Base-by-base conservation (phyloP, 2,329 filamentous ascomycete genomes). In the Hypoxylon sp. region DNA sequence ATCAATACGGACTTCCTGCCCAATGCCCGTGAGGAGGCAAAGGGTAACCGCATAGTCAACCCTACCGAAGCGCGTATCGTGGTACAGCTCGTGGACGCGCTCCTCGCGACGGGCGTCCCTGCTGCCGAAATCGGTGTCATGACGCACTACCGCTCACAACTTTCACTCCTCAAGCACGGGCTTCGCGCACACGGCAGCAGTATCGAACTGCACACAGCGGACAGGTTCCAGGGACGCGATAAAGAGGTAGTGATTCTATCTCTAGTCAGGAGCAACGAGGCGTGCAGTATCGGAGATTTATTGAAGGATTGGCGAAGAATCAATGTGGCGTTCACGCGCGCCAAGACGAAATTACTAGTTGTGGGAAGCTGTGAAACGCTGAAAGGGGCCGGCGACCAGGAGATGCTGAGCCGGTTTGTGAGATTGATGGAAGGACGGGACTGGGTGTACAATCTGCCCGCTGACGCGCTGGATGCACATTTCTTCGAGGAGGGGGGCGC, bases 121-220 rank as follows among this genome's bases (percentile, higher is more conserved):
- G 86, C 91, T 0, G 82, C 83, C 0, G 91, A 95, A 57, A 94
- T 99, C 62, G 96, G 96, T 50, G 91, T 99, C 72, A 98, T 99
- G 82, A 98, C 96, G 14, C 94, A 98, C 79, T 99, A 99, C 80
- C 92, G 96, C 64, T 94, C 92, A 5, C 96, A 99, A 79, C 88
- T 99, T 1, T 90, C 93, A 0, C 83, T 97, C 2, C 85, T 99
- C 0, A 92, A 93, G 70, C 89, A 94, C 67, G 85, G 85, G 10
- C 87, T 97, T 34, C 87, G 88, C 32, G 83, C 81, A 45, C 80
- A 85, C 72, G 81, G 84, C 0, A 72, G 84, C 0, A 87, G 87
- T 1, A 89, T 99, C 1, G 96, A 99, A 80, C 94, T 98, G 86
- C 94, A 99, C 80, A 98, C 96, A 0, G 94, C 96, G 2, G 96